These are phyloP conservation scores for Lentinula raphanica DNA, from an alignment of 768 basidiomycete genomes.

Conservation along the genomic window DNA sequence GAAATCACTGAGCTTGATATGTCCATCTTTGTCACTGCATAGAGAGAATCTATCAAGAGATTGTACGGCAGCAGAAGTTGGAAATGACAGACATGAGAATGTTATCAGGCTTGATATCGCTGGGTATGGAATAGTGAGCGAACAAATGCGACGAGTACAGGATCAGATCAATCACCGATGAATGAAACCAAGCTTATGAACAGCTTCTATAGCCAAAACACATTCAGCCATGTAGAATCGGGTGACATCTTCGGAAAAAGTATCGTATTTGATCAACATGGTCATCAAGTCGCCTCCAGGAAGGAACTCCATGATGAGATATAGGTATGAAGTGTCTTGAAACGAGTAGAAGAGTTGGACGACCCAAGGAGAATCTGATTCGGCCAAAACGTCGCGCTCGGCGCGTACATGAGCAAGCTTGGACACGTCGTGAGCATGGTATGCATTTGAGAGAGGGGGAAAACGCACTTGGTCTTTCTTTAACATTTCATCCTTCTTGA, in stretches of 20 bases:
- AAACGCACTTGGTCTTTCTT: slow-evolving; percentile 90
- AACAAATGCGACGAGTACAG: neutral
- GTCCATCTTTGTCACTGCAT: slow-evolving; percentile 80
- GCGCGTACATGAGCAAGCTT: slow-evolving; percentile 97
- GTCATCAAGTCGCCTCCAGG: slow-evolving; percentile 99
- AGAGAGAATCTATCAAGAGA: slow-evolving; percentile 1
- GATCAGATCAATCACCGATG: slow-evolving; percentile 60
- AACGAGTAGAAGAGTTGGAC: slow-evolving; percentile 98
- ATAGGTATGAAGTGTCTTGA: slow-evolving; percentile 88
- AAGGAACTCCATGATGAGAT: slow-evolving; percentile 98
- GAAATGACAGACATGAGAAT: slow-evolving; percentile 50
- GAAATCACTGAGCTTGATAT: slow-evolving; percentile 97
- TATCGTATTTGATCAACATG: slow-evolving; percentile 99
- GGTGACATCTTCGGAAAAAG: slow-evolving; percentile 96
- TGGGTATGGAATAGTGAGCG: slow-evolving; percentile 24
- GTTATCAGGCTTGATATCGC: slow-evolving; percentile 99
- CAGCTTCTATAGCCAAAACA: slow-evolving; percentile 94
- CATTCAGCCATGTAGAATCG: slow-evolving; percentile 99
- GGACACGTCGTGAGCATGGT: neutral
- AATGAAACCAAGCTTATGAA: slow-evolving; percentile 95
- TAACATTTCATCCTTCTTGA: slow-evolving; percentile 98
- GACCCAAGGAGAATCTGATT: slow-evolving; percentile 94
- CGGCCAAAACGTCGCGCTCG: slow-evolving; percentile 93
- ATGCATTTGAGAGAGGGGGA: neutral
- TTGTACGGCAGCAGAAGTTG: slow-evolving; percentile 21